Base-by-base conservation (phyloP, 345 rosid genomes). In the Aethionema arabicum region DNA sequence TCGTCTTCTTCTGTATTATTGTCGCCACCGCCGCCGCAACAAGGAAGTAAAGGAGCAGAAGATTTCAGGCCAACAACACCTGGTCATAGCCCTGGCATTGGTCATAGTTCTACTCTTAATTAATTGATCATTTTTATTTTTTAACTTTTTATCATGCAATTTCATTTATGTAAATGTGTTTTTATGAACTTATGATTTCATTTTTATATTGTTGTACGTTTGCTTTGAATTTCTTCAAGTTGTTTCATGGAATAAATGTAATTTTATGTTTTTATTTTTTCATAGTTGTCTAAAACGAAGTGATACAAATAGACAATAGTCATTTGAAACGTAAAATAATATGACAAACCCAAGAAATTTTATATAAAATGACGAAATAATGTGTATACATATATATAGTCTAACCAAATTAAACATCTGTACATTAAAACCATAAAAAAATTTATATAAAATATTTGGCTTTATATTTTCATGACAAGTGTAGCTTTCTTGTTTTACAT, bases 1-100 rank as follows among this genome's bases (percentile, higher is more conserved):
- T 21, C 27, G 27, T 21, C 27, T 21, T 21, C 27, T 21, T 2
- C n/a, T n/a, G n/a, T n/a, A n/a, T n/a, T 21, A 21, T 21, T 21
- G 0, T 47, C 67, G 1, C 52, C 64, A 11, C 64, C 65, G 11
- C 60, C 73, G 14, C 63, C 75, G 16, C 73, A 78, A 2, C 59
- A 64, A 5, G 74, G 61, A 51, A 65, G 68, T 2, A 70, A 70
- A 51, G 59, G 59, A 11, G 59, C 35, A 4, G 80, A 79, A 6
- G 84, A 79, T 67, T 84, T 81, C 71, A 84, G 84, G 61, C 86
- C 89, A 10, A 83, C 89, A 36, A 49, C 77, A 29, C 84, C 89
- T 7, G 89, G 89, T 13, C 82, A 81, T 49, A 83, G 86, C 70
- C 86, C 89, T 32, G 82, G 89, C 35, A 79, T 79, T 40, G 89